phyloP scores from a whole-genome alignment of 2,329 filamentous ascomycete species.

The Tolypocladium inflatum region DNA sequence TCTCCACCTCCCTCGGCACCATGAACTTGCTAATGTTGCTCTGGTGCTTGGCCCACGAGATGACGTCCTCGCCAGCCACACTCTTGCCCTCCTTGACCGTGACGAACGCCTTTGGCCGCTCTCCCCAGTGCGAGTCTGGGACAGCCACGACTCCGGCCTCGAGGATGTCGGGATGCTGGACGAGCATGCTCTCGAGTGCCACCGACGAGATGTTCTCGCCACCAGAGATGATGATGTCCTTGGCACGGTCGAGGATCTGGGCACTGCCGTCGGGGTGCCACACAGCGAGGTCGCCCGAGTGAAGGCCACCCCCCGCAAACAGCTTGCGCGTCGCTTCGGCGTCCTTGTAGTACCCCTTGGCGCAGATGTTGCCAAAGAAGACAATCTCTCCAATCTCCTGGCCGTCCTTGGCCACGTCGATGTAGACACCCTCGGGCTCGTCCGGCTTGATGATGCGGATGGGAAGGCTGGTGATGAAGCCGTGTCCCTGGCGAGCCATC shows the following conservation, averaged over 20 bases:
- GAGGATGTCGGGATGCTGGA: conserved; percentile 77
- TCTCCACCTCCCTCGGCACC: conserved; percentile 63
- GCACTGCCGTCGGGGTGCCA: conserved; percentile 86
- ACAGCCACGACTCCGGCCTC: conserved; percentile 89
- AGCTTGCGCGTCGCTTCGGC: conserved; percentile 74
- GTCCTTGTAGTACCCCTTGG: conserved; percentile 88
- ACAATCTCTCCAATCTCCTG: conserved; percentile 53
- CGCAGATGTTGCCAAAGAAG: conserved; percentile 85
- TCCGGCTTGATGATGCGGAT: conserved; percentile 75
- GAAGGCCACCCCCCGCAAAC: conserved; percentile 76
- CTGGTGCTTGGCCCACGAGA: conserved; percentile 76
- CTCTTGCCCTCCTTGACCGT: conserved; percentile 62
- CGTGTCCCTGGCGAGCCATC: conserved; percentile 93
- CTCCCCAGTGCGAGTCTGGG: conserved; percentile 84
- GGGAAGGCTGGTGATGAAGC: conserved; percentile 74
- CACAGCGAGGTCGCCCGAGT: conserved; percentile 87
- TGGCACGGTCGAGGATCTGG: conserved; percentile 87
- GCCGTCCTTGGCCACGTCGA: conserved; percentile 39
- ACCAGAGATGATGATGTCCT: conserved; percentile 97
- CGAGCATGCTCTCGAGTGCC: conserved; percentile 81
- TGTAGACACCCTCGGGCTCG: conserved; percentile 47
- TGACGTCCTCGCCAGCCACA: conserved; percentile 49
- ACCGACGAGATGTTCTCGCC: conserved; percentile 97
- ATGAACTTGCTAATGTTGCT: conserved; percentile 85
- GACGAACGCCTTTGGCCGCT: conserved; percentile 88